phyloP scores from a whole-genome alignment of 257 asterid species.

The Salvia miltiorrhiza region DNA sequence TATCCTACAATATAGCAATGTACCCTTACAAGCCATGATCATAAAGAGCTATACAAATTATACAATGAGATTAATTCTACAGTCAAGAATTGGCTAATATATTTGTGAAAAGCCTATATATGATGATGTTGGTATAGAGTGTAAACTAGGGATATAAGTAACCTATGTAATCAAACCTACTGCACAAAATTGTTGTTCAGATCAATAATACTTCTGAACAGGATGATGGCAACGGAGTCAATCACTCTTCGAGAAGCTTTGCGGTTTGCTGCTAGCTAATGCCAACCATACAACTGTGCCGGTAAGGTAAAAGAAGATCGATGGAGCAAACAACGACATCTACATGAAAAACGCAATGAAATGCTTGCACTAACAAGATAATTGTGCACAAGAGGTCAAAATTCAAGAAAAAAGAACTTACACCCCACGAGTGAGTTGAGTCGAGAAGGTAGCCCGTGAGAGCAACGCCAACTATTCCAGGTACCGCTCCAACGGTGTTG shows the following conservation, averaged over 20 bases:
- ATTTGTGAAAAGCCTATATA: constrained; percentile 20
- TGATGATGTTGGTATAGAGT: constrained; percentile 21
- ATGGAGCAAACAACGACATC: constrained; percentile 89
- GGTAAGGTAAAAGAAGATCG: constrained; percentile 92
- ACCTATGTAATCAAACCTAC: constrained; percentile 21
- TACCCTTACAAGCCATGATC: constrained; percentile 7
- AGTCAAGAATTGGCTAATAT: not conserved
- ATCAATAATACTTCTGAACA: constrained; percentile 24
- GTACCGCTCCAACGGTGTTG: constrained; percentile 93
- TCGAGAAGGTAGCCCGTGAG: constrained; percentile 94
- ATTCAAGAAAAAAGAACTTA: constrained; percentile 38
- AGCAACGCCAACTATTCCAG: constrained; percentile 92
- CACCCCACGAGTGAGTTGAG: constrained; percentile 97
- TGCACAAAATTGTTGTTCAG: constrained; percentile 52
- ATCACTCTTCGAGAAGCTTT: constrained; percentile 56
- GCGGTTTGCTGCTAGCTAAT: constrained; percentile 89
- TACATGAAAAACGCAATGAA: constrained; percentile 19
- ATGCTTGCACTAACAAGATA: not conserved
- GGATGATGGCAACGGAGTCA: constrained; percentile 16
- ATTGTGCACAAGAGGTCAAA: not conserved
- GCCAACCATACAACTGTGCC: constrained; percentile 91
- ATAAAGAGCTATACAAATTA: constrained; percentile 26
- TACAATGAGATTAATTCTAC: constrained; percentile 9
- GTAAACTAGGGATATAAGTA: not conserved
- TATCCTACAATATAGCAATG: not conserved